Evolutionary conservation across 441 rosid genomes (phyloP).

Genomic region (Macaranga tanarius): DNA sequence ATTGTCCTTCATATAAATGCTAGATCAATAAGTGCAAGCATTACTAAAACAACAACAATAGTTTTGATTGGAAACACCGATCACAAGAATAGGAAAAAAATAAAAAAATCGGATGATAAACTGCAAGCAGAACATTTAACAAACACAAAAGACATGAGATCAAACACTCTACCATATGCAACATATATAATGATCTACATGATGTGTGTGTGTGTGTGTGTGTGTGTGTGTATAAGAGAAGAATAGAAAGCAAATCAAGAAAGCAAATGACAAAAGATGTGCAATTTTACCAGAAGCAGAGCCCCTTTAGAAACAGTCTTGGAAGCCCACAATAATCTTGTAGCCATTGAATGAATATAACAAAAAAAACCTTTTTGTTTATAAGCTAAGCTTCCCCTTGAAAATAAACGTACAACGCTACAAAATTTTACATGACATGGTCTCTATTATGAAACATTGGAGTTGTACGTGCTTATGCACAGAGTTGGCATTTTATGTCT

Average conservation of each 20-base stretch:
- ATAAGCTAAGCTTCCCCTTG: no score
- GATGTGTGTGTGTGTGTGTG: neutral
- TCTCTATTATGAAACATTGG: no score
- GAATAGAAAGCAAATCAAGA: neutral
- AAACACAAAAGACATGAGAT: conserved; percentile 23
- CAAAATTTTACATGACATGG: no score
- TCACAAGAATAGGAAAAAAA: no score
- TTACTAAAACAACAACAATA: no score
- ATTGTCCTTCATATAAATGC: no score
- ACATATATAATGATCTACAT: conserved; percentile 23
- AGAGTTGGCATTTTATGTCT: no score
- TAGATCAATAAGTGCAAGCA: no score
- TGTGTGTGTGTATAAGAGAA: neutral
- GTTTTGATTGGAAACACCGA: no score
- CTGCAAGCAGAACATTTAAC: conserved; percentile 17
- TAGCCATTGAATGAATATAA: conserved; percentile 46
- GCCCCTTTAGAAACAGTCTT: conserved; percentile 75
- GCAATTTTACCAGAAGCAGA: conserved; percentile 60
- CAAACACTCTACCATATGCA: conserved; percentile 7
- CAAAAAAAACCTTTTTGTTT: neutral
- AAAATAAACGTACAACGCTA: no score
- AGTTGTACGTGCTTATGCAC: no score
- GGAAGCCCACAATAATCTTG: conserved; percentile 75
- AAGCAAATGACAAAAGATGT: neutral
- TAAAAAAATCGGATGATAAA: neutral